Evolutionary conservation across 441 rosid genomes (phyloP).

Genomic region (Dalechampia spathulata): DNA sequence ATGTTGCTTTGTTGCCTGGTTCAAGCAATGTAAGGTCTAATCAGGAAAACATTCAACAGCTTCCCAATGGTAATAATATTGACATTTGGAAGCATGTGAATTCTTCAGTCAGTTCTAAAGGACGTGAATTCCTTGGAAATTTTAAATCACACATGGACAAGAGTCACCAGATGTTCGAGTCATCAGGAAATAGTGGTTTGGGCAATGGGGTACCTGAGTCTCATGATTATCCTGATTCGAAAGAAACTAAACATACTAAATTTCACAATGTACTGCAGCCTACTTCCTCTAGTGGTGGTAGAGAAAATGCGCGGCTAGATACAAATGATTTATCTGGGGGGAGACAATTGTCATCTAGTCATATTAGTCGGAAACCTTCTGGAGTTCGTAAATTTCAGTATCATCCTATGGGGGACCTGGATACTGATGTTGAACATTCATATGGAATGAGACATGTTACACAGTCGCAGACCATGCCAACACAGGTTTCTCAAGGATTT

Average conservation of each 20-base stretch:
- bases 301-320: conserved; percentile 39
- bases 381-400: conserved; percentile 65
- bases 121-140: conserved; percentile 20
- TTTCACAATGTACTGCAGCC: conserved; percentile 28
- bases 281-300: conserved; percentile 24
- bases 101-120: conserved; percentile 20
- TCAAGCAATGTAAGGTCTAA: conserved; percentile 27
- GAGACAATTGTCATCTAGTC: conserved; percentile 42
- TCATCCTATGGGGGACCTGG: conserved; percentile 86
- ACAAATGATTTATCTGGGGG: conserved; percentile 39
- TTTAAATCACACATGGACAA: conserved; percentile 26
- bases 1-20: conserved; percentile 27
- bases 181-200: conserved; percentile 31
- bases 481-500: conserved; percentile 35
- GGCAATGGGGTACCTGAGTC: conserved; percentile 27
- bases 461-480: conserved; percentile 26
- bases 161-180: conserved; percentile 37
- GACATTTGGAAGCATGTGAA: conserved; percentile 41
- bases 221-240: conserved; percentile 23
- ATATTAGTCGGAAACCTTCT: conserved; percentile 35
- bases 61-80: conserved; percentile 22
- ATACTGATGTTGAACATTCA: conserved; percentile 38
- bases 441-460: conserved; percentile 29
- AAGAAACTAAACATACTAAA: conserved; percentile 35
- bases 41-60: conserved; percentile 34